Conservation (phyloP, 1,284 basidiomycete genomes). For the Tremellales sp. region DNA sequence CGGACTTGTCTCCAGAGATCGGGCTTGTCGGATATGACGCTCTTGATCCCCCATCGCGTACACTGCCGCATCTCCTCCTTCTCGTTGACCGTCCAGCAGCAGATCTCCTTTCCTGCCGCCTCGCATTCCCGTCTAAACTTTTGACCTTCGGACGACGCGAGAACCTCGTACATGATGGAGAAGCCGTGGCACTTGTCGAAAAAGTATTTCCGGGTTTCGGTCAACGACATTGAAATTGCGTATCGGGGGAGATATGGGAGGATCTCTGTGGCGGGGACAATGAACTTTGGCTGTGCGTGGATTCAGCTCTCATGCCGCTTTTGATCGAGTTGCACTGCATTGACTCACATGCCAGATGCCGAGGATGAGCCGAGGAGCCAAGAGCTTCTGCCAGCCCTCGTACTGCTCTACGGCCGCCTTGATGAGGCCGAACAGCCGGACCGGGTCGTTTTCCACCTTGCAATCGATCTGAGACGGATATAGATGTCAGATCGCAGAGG, state of each 20-base stretch:
- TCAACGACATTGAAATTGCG: conserved; percentile 68
- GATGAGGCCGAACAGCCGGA: conserved; percentile 81
- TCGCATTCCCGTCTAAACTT: conserved; percentile 77
- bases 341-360: conserved; percentile 55
- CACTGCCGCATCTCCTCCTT: conserved; percentile 93
- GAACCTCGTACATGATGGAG: conserved; percentile 72
- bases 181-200: conserved; percentile 87
- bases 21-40: conserved; percentile 76
- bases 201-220: conserved; percentile 76
- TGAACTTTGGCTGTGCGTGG: conserved; percentile 80
- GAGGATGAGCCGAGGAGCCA: conserved; percentile 87
- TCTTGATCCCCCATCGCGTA: conserved; percentile 83
- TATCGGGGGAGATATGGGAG: conserved; percentile 81
- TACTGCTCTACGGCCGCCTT: conserved; percentile 66
- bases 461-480: conserved; percentile 47
- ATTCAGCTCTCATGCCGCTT: no score
- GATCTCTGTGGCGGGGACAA: conserved; percentile 66
- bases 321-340: neutral
- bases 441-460: conserved; percentile 89
- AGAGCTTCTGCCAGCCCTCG: conserved; percentile 67
- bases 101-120: conserved; percentile 73
- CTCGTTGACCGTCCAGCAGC: conserved; percentile 97
- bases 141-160: conserved; percentile 65
- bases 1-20: conserved; percentile 39
- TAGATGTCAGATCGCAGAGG: conserved; percentile 43